Conservation (phyloP, 1,284 basidiomycete genomes). For the Psilocybe mexicana region DNA sequence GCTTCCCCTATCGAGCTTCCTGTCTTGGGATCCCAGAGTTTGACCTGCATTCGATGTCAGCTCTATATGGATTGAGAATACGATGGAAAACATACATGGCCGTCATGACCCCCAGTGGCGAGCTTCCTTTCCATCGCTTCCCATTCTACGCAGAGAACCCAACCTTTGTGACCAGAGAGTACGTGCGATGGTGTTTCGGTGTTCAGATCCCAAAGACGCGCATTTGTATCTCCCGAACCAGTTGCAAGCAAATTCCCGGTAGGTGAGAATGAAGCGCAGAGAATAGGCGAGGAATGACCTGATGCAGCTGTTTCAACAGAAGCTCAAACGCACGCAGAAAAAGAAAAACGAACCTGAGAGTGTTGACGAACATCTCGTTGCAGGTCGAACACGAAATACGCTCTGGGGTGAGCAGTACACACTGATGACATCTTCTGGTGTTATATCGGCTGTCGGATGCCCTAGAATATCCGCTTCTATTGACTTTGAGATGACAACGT, state of each 20-base stretch:
- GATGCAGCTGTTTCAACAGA: background rate
- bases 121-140: conserved; percentile 88
- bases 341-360: conserved; percentile 63
- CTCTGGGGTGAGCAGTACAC: conserved; percentile 93
- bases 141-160: conserved; percentile 98
- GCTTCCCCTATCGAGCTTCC: conserved; percentile 85
- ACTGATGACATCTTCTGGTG: conserved; percentile 85
- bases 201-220: conserved; percentile 92
- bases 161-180: conserved; percentile 87
- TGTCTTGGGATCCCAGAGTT: conserved; percentile 89
- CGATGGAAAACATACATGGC: conserved; percentile 58
- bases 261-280: conserved; percentile 95
- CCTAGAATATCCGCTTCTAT: conserved; percentile 78
- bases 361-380: conserved; percentile 91
- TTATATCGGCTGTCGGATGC: conserved; percentile 71
- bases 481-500: conserved; percentile 78
- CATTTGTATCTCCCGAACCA: conserved; percentile 93
- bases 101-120: conserved; percentile 88
- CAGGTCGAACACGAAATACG: conserved; percentile 92
- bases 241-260: conserved; percentile 91
- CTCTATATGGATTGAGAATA: background rate
- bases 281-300: conserved; percentile 92
- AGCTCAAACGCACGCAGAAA: conserved; percentile 7
- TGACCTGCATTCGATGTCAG: conserved; percentile 44
- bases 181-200: conserved; percentile 92